Conservation (phyloP, 2,329 filamentous ascomycete genomes). For the Falciphora oryzae region DNA sequence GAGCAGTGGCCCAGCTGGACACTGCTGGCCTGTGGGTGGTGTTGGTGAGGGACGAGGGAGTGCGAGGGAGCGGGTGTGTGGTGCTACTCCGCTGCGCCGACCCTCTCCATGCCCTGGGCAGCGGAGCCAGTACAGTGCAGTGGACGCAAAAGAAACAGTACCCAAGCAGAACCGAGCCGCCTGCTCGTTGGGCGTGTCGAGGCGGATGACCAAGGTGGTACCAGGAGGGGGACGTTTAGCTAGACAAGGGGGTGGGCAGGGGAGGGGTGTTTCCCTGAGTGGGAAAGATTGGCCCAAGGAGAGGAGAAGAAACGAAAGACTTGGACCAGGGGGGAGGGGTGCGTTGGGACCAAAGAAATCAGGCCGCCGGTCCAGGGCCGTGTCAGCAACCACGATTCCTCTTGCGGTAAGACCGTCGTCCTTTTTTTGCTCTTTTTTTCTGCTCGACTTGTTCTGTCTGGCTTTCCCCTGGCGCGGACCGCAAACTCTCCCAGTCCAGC, state of each 20-base stretch:
- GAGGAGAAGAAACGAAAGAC: background rate
- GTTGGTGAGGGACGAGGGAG: background rate
- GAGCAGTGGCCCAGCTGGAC: background rate
- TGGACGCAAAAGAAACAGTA: background rate
- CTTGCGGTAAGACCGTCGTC: conserved; percentile 3
- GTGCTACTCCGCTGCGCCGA: background rate
- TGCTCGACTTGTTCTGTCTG: background rate
- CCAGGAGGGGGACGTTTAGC: conserved; percentile 10
- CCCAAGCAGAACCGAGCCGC: background rate
- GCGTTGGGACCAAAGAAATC: background rate
- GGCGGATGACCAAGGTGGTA: conserved; percentile 10
- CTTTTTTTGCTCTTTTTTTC: background rate
- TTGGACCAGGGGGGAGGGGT: background rate
- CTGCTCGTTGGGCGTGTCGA: background rate
- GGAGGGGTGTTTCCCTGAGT: conserved; percentile 6
- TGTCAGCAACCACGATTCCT: conserved; percentile 7
- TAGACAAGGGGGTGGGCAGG: conserved; percentile 4
- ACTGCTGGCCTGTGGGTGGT: background rate
- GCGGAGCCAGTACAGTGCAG: background rate
- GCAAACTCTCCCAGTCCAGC: background rate
- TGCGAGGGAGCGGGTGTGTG: background rate
- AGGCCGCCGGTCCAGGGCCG: background rate
- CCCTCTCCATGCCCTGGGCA: no score
- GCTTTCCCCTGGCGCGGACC: background rate
- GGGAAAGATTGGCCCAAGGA: background rate